Conservation (phyloP, 2,329 filamentous ascomycete genomes). For the Penicillium sp. region DNA sequence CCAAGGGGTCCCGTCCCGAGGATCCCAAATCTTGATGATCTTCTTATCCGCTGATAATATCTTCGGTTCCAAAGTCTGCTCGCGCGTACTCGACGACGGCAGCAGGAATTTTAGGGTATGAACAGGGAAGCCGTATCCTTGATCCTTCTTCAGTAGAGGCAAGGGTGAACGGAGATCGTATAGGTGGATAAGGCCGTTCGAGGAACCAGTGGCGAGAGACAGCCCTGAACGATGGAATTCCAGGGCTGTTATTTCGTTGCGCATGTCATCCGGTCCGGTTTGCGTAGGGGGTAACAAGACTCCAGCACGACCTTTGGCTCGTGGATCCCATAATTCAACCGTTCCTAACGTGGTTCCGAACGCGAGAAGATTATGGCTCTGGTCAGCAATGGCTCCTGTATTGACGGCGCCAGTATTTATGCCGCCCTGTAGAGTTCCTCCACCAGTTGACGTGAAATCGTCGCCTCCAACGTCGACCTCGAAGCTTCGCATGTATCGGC, state of each 20-base stretch:
- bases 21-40: conserved; percentile 97
- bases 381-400: conserved; percentile 81
- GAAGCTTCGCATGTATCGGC: conserved; percentile 92
- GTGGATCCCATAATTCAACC: conserved; percentile 94
- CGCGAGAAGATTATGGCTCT: conserved; percentile 85
- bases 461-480: conserved; percentile 89
- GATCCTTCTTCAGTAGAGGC: conserved; percentile 87
- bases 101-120: conserved; percentile 76
- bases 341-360: conserved; percentile 96
- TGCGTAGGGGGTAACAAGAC: conserved; percentile 66
- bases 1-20: conserved; percentile 82
- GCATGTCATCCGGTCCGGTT: conserved; percentile 42
- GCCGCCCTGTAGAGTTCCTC: conserved; percentile 81
- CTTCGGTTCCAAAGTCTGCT: conserved; percentile 71
- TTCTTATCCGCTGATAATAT: conserved; percentile 91
- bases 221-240: conserved; percentile 85
- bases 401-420: conserved; percentile 87
- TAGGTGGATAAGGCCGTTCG: conserved; percentile 82
- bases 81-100: conserved; percentile 70
- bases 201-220: conserved; percentile 84
- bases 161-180: conserved; percentile 90
- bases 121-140: conserved; percentile 92
- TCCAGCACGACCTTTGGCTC: conserved; percentile 80
- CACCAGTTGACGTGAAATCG: conserved; percentile 68
- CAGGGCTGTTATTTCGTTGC: conserved; percentile 78